phyloP scores from a whole-genome alignment of 371 early-diverging fungal genomes.

The Dinochytrium kinnereticum region DNA sequence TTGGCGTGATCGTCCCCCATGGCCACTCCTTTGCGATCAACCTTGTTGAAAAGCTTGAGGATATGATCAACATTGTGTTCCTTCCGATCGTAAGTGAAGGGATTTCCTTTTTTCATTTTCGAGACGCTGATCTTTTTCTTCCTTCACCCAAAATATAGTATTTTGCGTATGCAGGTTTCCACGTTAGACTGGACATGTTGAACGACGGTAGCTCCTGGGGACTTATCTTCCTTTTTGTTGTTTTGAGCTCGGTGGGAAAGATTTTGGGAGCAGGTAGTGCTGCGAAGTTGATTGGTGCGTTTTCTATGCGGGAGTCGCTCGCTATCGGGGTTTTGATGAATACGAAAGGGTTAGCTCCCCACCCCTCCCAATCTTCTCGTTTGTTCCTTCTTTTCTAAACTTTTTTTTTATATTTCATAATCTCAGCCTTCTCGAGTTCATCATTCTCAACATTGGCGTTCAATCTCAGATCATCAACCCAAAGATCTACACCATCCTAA shows the following conservation, averaged over 20 bases:
- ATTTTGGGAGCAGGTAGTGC: slow-evolving; percentile 77
- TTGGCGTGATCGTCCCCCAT: slow-evolving; percentile 88
- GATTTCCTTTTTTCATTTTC: no score
- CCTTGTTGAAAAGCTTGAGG: slow-evolving; percentile 91
- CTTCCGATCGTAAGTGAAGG: slow-evolving; percentile 76
- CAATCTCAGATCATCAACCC: slow-evolving; percentile 80
- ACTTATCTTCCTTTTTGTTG: slow-evolving; percentile 70
- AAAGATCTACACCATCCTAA: slow-evolving; percentile 82
- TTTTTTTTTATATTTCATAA: neutral
- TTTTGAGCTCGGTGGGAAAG: slow-evolving; percentile 80
- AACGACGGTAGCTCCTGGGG: slow-evolving; percentile 76
- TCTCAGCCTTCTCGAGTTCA: slow-evolving; percentile 82
- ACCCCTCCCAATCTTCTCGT: slow-evolving; percentile 11
- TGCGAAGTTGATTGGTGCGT: slow-evolving; percentile 60
- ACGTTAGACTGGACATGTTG: slow-evolving; percentile 77
- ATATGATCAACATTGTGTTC: slow-evolving; percentile 83
- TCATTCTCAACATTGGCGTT: slow-evolving; percentile 89
- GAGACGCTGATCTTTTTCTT: no score
- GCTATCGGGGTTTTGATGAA: slow-evolving; percentile 90
- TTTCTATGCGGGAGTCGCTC: slow-evolving; percentile 78
- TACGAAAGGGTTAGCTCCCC: slow-evolving; percentile 72
- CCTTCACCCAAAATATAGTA: slow-evolving; percentile 50
- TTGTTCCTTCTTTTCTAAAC: neutral
- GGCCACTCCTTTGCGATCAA: slow-evolving; percentile 83
- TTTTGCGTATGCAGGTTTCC: slow-evolving; percentile 86